Evolutionary conservation across 2,329 filamentous ascomycete species (phyloP).

Genomic region (Balansia obtecta): DNA sequence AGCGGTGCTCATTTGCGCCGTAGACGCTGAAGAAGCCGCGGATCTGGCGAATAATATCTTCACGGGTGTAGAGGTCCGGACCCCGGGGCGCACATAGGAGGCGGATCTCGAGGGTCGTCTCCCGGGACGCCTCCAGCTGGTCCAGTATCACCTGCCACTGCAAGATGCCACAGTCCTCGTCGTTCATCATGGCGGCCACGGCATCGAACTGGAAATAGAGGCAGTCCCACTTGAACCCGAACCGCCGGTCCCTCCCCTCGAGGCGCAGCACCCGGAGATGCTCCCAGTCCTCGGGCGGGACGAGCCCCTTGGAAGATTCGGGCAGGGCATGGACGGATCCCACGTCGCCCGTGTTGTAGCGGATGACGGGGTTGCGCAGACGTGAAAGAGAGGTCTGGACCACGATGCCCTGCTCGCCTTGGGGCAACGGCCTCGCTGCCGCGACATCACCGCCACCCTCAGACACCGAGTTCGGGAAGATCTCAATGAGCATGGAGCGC

Average conservation of each 20-base stretch:
- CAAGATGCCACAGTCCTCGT: conserved; percentile 17
- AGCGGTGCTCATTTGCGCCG: conserved; percentile 17
- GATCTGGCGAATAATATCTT: conserved; percentile 9
- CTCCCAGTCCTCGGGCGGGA: conserved; percentile 11
- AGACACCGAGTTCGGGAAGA: conserved; percentile 16
- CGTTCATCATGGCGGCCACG: conserved; percentile 14
- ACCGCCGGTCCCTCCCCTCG: conserved; percentile 26
- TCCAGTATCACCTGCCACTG: conserved; percentile 31
- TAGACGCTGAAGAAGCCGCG: conserved; percentile 14
- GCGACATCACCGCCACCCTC: conserved; percentile 6
- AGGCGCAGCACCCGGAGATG: conserved; percentile 24
- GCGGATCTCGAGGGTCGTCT: conserved; percentile 14
- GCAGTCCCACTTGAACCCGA: conserved; percentile 30
- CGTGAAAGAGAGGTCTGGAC: conserved; percentile 28
- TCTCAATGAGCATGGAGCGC: conserved; percentile 23
- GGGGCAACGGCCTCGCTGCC: neutral
- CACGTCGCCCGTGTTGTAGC: conserved; percentile 29
- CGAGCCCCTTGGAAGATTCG: neutral
- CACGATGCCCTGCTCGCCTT: conserved; percentile 24
- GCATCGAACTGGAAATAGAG: conserved; percentile 24
- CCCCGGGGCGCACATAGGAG: conserved; percentile 13
- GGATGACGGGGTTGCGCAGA: conserved; percentile 28
- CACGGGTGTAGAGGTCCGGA: neutral
- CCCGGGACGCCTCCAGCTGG: conserved; percentile 14
- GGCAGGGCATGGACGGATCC: conserved; percentile 25